Base-by-base conservation (phyloP, 2,329 filamentous ascomycete species). In the Harringtonia aguacate region DNA sequence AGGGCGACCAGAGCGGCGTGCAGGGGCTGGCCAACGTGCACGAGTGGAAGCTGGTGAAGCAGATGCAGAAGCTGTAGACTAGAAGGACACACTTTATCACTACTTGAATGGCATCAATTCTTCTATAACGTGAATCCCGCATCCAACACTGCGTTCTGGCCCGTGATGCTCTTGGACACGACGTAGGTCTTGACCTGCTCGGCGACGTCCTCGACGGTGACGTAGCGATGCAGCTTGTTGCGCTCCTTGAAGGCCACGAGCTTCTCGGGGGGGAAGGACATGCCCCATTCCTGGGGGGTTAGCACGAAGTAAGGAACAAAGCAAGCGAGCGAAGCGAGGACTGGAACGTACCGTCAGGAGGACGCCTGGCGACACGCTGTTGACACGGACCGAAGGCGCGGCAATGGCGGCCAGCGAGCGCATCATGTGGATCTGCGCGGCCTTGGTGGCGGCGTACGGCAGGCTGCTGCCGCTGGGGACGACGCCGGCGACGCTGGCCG, bases 371-470 rank as follows among this genome's bases (percentile, higher is more conserved):
- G 68, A 72, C 0, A 80, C 72, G 36, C 62, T 68, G 49, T 81
- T 81, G 7, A 79, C 75, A n/a, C 75, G 57, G 20, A 81, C 72
- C 36, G 66, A 67, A 0, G 75, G 74, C 1, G 67, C 69, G 12
- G 69, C 68, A 46, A 73, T 71, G 5, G 64, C 55, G 1, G 75
- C 75, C 28, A 79, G 61, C 9, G 64, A 66, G 51, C 74, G 77
- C 15, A 68, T 64, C 4, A 81, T 64, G 54, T 80, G 76, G 31
- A 79, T 62, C 46, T 81, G 76, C 12, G 86, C 86, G 1, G 85
- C 75, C 58, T 92, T 92, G 31, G 83, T 84, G 17, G 89, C 81
- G 1, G 79, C 70, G 55, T 92, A 92, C 4, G 86, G 76, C 49
- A 82, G 56, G 7, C 72, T 73, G 50, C 77, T 81, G 1, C 81